Percentiles rank a stretch among this genome's conserved stretches.
Conservation (phyloP, 2,329 filamentous ascomycete species). For the Macrophomina pseudophaseolina region DNA sequence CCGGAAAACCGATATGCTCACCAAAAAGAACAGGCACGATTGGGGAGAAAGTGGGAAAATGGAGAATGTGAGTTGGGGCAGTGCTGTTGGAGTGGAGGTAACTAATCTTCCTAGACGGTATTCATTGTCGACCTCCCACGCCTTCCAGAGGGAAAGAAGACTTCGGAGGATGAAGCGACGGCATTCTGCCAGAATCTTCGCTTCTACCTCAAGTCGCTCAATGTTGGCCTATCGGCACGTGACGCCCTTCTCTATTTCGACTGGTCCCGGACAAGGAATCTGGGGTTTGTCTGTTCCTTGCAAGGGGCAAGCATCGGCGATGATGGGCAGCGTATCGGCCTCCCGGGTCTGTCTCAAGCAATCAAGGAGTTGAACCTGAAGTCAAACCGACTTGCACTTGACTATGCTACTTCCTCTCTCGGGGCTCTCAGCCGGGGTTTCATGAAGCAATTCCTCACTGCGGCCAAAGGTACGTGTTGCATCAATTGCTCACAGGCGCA, state of each 20-base stretch:
- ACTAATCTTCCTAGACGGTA: conserved; percentile 56
- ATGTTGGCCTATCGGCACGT: conserved; percentile 67
- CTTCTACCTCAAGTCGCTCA: conserved; percentile 71
- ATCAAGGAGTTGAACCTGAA: conserved; percentile 51
- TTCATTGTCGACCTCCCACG: conserved; percentile 92
- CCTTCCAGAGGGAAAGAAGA: conserved; percentile 40
- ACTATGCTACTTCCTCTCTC: conserved; percentile 81
- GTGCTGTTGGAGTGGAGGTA: neutral
- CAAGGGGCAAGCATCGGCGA: conserved; percentile 53
- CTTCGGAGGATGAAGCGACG: neutral
- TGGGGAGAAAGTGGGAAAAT: conserved; percentile 86
- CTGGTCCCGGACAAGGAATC: conserved; percentile 71
- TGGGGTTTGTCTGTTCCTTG: conserved; percentile 88
- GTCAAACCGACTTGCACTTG: conserved; percentile 63
- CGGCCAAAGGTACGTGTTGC: conserved; percentile 46
- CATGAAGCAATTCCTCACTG: conserved; percentile 63
- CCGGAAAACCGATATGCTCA: neutral
- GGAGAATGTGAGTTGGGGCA: conserved; percentile 70
- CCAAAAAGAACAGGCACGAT: conserved; percentile 46
- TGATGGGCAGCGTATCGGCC: conserved; percentile 64
- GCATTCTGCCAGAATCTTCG: conserved; percentile 61
- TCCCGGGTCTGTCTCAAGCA: conserved; percentile 73
- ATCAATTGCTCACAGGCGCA: neutral
- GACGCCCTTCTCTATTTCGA: conserved; percentile 78
- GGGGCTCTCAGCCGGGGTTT: conserved; percentile 75